Evolutionary conservation across 495 filamentous ascomycete species (phyloP), one percentile per base, ranked within the genome.

Genomic region (Aspergillus sclerotiicarbonarius): DNA sequence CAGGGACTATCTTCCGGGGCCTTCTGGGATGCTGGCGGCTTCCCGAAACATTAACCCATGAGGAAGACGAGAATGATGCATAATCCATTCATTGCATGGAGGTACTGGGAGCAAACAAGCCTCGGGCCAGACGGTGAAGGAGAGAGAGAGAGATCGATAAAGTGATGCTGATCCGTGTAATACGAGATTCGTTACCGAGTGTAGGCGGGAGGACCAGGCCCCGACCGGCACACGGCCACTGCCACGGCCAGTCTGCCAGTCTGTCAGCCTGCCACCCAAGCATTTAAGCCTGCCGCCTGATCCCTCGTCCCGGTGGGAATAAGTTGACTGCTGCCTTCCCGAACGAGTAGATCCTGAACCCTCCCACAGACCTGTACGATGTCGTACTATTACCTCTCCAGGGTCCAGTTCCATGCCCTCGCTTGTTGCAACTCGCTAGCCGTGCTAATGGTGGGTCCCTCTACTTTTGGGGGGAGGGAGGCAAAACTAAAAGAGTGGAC

Each of bases 1-100:
- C 55, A 57, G 63, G 63, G 57, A 55, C 10, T 62, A 60, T 58
- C 59, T 62, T 62, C 63, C 59, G 57, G 54, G 30, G 44, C 20
- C 10, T 19, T 30, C 21, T n/a, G 7, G 20, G 13, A 15, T 25
- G 31, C 21, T 3, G 13, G n/a, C 25, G 47, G 32, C 31, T 29
- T 16, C 29, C 7, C 29, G 21, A 5, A 25, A 16, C 25, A 15
- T 25, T 25, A 50, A 31, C 47, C 47, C 25, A 50, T 50, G 13
- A 50, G 25, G 25, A 25, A 5, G 25, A 25, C 2, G 25, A 25
- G 2, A 25, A 25, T 25, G 25, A 25, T 25, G 25, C 25, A 25
- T 25, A 25, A 31, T 18, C 20, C 13, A 21, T 13, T 30, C 13
- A 21, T 13, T 30, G 46, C 8, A 13, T 30, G 20, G 13, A 10